These are phyloP conservation scores for Sphaceloma murrayae DNA, from an alignment of 2,329 filamentous ascomycete genomes.

Conservation along the genomic window DNA sequence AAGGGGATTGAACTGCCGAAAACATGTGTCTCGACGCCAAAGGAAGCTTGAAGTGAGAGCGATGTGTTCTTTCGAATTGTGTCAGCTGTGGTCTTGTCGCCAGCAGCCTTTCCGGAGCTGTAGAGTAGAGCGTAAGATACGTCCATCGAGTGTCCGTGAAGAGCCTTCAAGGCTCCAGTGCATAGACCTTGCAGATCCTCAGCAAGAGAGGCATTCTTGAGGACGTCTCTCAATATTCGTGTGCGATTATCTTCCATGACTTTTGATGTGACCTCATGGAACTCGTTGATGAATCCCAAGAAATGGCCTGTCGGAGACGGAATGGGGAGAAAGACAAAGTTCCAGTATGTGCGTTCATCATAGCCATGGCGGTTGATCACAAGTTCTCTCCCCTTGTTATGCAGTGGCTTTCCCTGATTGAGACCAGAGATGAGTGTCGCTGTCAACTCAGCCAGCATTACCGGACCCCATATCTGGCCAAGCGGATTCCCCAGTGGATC, in stretches of 20 bases:
- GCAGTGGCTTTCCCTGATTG: conserved; percentile 10
- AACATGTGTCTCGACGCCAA: conserved; percentile 14
- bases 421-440: conserved; percentile 20
- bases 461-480: conserved; percentile 4
- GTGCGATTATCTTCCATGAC: too few relatives aligned
- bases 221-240: too few relatives aligned
- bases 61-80: too few relatives aligned
- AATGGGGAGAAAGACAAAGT: conserved; percentile 16
- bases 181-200: too few relatives aligned
- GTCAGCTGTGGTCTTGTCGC: too few relatives aligned
- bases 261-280: conserved; percentile 14
- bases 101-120: too few relatives aligned
- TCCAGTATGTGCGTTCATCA: conserved; percentile 13
- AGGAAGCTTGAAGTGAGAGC: too few relatives aligned
- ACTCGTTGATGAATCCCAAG: conserved; percentile 16
- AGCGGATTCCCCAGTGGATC: conserved; percentile 19
- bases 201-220: too few relatives aligned
- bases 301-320: conserved; percentile 1
- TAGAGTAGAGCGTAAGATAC: too few relatives aligned
- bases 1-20: conserved; percentile 16
- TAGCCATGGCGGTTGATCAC: conserved; percentile 17
- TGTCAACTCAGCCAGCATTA: conserved; percentile 14
- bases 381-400: conserved; percentile 16
- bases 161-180: too few relatives aligned
- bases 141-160: too few relatives aligned